Evolutionary conservation across 768 basidiomycete genomes (phyloP), one percentile per base, ranked within the genome.

Genomic region (Leccinum rimulosum): DNA sequence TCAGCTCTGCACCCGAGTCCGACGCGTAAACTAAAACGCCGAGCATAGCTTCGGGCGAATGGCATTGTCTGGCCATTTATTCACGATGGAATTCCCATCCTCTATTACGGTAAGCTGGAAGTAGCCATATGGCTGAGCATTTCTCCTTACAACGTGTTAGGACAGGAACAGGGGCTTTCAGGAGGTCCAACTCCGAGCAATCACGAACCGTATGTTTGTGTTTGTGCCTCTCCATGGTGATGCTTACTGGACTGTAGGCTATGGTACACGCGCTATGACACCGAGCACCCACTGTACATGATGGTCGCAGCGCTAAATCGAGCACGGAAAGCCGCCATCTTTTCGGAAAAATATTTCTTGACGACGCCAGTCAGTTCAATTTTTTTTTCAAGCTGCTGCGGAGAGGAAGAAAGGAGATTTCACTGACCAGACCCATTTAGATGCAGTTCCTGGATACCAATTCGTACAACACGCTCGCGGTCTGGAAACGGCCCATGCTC

Each of bases 401-500:
- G 11, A 43, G 14, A n/a, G 40, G n/a, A n/a, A n/a, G 22, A 22
- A 22, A n/a, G n/a, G 43, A 6, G 11, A 48, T 38, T 31, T 15
- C 6, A 19, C 8, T 36, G 4, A 55, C 48, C 9, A 45, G 49
- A n/a, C 22, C n/a, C 17, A 36, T 49, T 50, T 58, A 85, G 82
- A 75, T 80, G 65, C 72, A 75, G 52, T 82, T 84, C 66, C 68
- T 82, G 52, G 58, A 70, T 4, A 75, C 79, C 25, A 61, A 75
- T 33, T 69, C 77, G 33, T 59, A 73, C 4, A 73, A 77, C 53
- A 71, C 77, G 0, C 68, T 87, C 31, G 80, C 75, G 2, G 67
- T 85, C 36, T 83, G 76, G 40, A 87, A 87, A 63, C 76, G 79
- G 0, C 84, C 86, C 1, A 68, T 87, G 60, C 76, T 86, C 48